Evolutionary conservation across 2,329 filamentous ascomycete genomes (phyloP), one percentile per base, ranked within the genome.

Genomic region (Aspergillus floridensis): DNA sequence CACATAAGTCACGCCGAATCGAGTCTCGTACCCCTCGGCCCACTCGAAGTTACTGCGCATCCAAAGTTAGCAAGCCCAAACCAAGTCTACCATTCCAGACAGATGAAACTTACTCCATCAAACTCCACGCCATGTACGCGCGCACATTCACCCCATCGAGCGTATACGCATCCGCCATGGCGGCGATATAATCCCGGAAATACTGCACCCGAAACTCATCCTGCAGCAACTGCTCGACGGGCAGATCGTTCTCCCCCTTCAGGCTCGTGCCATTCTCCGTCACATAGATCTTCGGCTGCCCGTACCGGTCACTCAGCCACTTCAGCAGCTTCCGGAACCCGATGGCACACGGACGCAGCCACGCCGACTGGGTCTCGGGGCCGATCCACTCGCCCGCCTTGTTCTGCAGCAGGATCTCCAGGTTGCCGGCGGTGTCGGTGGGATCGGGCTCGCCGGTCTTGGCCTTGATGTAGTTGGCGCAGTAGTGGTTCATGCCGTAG

Each of bases 401-500:
- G 80, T 87, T 88, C 72, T 86, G 82, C 65, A 89, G 85, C 46
- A 88, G 81, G 2, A 86, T 82, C 68, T 95, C 89, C 38, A 96
- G 78, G 74, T 96, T 89, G 56, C 92, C 92, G 12, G 86, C 79
- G 75, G 86, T 86, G 77, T 96, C 91, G 53, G 89, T 82, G 4
- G 80, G 79, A 1, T 84, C 81, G 0, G 90, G 78, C 51, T 82
- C 78, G 6, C 82, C 83, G 7, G 84, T 82, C 70, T 86, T 85
- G 77, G 93, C 88, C 74, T 87, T 88, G 78, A 96, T 87, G 78
- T 90, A 96, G 81, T 95, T 91, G 71, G 91, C 89, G 53, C 90
- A 93, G 81, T 96, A 96, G 81, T 92, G 89, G 81, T 96, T 96
- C 90, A 93, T 93, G 74, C 91, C 92, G 76, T 96, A 96, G 77